phyloP scores from a whole-genome alignment of 2,329 filamentous ascomycete species.

The Ceratocystis alfenasii region DNA sequence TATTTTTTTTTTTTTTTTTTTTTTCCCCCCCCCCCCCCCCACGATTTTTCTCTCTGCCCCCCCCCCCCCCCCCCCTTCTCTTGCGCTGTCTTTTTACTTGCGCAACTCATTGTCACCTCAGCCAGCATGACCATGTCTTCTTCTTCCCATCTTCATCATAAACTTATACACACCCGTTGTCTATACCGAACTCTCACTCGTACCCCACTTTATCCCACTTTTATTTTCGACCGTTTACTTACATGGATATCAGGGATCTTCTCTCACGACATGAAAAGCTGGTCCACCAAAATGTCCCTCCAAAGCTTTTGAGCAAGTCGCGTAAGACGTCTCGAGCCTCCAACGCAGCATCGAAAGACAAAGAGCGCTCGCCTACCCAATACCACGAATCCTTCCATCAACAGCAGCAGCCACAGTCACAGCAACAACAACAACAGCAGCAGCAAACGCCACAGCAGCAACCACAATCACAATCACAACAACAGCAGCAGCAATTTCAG shows the following conservation, averaged over 20 bases:
- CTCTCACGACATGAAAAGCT: constrained; percentile 53
- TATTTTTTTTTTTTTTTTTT: too few relatives aligned
- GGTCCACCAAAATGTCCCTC: constrained; percentile 42
- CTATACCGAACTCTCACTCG: neutral
- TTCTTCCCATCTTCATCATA: neutral
- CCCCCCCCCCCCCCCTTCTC: neutral
- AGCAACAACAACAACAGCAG: neutral
- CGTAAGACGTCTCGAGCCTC: constrained; percentile 38
- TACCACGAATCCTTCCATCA: neutral
- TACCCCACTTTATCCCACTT: neutral
- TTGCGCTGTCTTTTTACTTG: neutral
- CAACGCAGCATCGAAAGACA: neutral
- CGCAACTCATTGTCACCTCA: neutral
- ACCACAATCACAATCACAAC: neutral
- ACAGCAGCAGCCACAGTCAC: constrained; percentile 5
- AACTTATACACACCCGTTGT: neutral
- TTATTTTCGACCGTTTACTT: constrained; percentile 30
- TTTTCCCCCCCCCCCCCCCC: neutral
- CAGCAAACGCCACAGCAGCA: constrained; percentile 5
- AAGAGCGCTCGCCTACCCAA: constrained; percentile 11
- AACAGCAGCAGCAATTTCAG: constrained; percentile 8
- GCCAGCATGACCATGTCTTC: neutral
- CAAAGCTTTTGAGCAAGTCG: constrained; percentile 28
- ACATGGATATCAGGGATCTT: constrained; percentile 53
- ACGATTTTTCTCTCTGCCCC: neutral